Conservation (phyloP, 2,329 filamentous ascomycete genomes). For the Fusarium domesticum region DNA sequence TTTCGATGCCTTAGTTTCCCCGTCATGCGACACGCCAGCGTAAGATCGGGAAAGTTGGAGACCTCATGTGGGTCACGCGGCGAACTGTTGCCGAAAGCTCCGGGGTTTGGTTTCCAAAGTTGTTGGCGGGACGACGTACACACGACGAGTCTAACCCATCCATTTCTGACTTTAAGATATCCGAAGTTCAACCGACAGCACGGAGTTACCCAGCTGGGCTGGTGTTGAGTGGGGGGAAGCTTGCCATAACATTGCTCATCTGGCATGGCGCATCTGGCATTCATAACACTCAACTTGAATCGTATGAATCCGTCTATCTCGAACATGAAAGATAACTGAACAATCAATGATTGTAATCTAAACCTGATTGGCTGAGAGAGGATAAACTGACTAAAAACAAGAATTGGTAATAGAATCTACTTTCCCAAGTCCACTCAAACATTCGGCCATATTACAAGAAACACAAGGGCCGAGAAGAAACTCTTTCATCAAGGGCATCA, state of each 20-base stretch:
- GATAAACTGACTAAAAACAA: neutral
- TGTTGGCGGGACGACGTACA: constrained; percentile 3
- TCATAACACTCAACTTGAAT: too few species aligned
- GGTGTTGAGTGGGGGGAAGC: neutral
- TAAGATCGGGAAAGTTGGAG: constrained; percentile 12
- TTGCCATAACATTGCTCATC: too few species aligned
- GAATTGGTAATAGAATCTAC: neutral
- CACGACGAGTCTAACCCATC: neutral
- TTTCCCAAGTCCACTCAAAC: neutral
- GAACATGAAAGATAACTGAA: neutral
- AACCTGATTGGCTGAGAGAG: neutral
- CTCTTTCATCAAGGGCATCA: neutral
- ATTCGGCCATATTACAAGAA: constrained; percentile 23
- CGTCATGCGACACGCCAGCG: constrained; percentile 26
- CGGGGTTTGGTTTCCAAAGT: constrained; percentile 6
- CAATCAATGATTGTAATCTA: neutral
- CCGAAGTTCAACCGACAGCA: neutral
- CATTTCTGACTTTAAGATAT: neutral
- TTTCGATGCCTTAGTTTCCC: constrained; percentile 17
- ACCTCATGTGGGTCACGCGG: constrained; percentile 19
- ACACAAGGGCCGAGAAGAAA: constrained; percentile 7
- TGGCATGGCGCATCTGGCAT: too few species aligned
- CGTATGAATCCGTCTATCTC: too few species aligned
- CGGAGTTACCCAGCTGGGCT: too few species aligned
- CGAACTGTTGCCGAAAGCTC: constrained; percentile 23